These are phyloP conservation scores for Suzukiozyma palmioleophila DNA, from an alignment of 1,139 yeast species.

Conservation along the genomic window DNA sequence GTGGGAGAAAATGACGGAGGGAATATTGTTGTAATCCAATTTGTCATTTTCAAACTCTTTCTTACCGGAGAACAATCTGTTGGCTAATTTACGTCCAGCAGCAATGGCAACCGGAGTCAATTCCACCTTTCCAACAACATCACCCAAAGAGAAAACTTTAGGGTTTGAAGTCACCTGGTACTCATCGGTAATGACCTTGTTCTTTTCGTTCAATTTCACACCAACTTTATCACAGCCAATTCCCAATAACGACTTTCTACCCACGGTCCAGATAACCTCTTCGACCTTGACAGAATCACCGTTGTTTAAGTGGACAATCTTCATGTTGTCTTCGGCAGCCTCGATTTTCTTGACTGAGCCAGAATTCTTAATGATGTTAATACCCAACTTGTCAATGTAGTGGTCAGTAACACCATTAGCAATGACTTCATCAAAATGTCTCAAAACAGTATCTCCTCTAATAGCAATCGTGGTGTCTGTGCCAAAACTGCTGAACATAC, in stretches of 20 bases:
- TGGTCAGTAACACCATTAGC: conserved; percentile 75
- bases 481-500: conserved; percentile 86
- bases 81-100: conserved; percentile 90
- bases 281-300: conserved; percentile 68
- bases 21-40: conserved; percentile 80
- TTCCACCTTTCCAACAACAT: conserved; percentile 86
- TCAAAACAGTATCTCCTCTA: conserved; percentile 84
- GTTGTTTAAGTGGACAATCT: conserved; percentile 54
- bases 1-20: conserved; percentile 91
- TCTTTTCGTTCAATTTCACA: conserved; percentile 53
- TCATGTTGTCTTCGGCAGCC: conserved; percentile 53
- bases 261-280: conserved; percentile 86
- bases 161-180: conserved; percentile 76
- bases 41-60: conserved; percentile 59
- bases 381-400: conserved; percentile 71
- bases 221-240: conserved; percentile 77
- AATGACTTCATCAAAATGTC: conserved; percentile 81
- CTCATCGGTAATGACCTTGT: conserved; percentile 74
- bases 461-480: conserved; percentile 84
- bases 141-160: conserved; percentile 84
- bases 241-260: conserved; percentile 74
- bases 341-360: conserved; percentile 57
- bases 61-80: conserved; percentile 81
- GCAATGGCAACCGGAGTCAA: conserved; percentile 98
- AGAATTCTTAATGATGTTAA: conserved; percentile 68